Evolutionary conservation across 2,329 filamentous ascomycete genomes (phyloP).

Genomic region (Meredithiella fracta): DNA sequence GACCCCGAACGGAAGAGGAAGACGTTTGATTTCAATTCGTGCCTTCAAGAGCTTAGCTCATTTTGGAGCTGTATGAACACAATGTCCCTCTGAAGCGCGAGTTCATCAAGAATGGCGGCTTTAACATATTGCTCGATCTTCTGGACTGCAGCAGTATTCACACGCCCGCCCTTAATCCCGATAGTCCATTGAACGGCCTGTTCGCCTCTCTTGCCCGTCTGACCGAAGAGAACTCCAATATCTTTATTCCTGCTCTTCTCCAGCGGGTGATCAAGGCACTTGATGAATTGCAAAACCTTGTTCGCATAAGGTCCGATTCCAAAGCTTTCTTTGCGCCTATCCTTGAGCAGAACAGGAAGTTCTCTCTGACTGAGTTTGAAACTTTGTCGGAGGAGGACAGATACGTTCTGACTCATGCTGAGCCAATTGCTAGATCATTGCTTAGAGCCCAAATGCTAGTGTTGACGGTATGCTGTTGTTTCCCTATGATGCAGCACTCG

Average conservation of each 20-base stretch:
- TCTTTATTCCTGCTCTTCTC: constrained; percentile 68
- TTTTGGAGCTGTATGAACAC: constrained; percentile 63
- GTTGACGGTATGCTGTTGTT: constrained; percentile 11
- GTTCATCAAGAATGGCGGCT: constrained; percentile 64
- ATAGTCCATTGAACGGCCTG: constrained; percentile 12
- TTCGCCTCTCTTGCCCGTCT: constrained; percentile 23
- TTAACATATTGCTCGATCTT: constrained; percentile 71
- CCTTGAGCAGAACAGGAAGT: constrained; percentile 30
- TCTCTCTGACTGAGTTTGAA: constrained; percentile 21
- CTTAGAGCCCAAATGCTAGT: constrained; percentile 62
- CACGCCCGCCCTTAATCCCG: constrained; percentile 38
- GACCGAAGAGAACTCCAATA: constrained; percentile 62
- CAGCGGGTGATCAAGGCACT: constrained; percentile 55
- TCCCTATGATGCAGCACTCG: constrained; percentile 2
- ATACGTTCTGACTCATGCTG: constrained; percentile 45
- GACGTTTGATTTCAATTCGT: constrained; percentile 11
- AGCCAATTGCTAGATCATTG: constrained; percentile 60
- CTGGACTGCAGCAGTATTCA: constrained; percentile 68
- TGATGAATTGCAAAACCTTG: constrained; percentile 49
- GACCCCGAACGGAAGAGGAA: constrained; percentile 2
- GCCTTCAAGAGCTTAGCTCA: constrained; percentile 34
- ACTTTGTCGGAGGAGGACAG: constrained; percentile 23
- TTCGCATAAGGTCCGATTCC: constrained; percentile 31
- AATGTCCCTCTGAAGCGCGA: constrained; percentile 55
- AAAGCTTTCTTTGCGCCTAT: constrained; percentile 56